These are phyloP conservation scores for Pelargonium fulgidum DNA, from an alignment of 441 rosid species.

Conservation along the genomic window DNA sequence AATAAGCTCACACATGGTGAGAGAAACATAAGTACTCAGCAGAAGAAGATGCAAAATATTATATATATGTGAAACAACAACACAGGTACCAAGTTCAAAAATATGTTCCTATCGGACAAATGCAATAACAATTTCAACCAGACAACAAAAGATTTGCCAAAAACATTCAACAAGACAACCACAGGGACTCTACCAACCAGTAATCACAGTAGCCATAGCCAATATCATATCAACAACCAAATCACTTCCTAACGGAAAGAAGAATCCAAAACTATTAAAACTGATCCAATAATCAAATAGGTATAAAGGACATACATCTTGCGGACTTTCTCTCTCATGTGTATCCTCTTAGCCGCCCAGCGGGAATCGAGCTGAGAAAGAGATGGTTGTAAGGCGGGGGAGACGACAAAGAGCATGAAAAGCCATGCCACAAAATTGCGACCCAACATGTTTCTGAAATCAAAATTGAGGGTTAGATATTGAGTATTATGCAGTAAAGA, in stretches of 20 bases:
- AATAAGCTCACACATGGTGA: no score
- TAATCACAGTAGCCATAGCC: not conserved
- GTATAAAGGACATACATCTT: slow-evolving; percentile 45
- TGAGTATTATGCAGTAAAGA: not conserved
- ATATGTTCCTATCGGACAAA: no score
- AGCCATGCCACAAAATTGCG: slow-evolving; percentile 26
- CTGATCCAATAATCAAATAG: not conserved
- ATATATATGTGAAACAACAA: no score
- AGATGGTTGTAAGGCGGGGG: slow-evolving; percentile 32
- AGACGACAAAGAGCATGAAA: slow-evolving; percentile 39
- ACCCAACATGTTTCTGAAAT: slow-evolving; percentile 20
- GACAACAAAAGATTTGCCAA: not conserved
- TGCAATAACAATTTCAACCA: no score
- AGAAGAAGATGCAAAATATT: no score
- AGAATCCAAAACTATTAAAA: not conserved
- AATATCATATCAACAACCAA: not conserved
- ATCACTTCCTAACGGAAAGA: not conserved
- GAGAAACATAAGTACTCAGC: no score
- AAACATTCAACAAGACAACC: not conserved
- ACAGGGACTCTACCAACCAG: not conserved
- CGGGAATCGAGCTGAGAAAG: slow-evolving; percentile 37
- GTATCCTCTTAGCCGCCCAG: slow-evolving; percentile 51
- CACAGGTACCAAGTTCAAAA: no score
- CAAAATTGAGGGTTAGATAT: not conserved
- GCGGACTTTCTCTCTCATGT: slow-evolving; percentile 73